phyloP scores from a whole-genome alignment of 1,139 yeast species.

The Lodderomyces margitis region DNA sequence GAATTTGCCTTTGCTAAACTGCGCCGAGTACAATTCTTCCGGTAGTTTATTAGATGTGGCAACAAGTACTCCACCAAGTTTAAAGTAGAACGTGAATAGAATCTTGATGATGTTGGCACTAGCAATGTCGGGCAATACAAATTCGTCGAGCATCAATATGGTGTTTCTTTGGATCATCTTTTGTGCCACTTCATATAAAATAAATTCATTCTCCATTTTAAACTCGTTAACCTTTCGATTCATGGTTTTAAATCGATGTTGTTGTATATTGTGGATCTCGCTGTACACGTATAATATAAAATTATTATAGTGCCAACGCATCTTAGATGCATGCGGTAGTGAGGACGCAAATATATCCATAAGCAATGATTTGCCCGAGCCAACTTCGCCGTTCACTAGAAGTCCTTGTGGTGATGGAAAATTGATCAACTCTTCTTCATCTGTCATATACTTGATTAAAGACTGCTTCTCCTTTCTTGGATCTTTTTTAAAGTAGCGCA shows the following conservation, averaged over 20 bases:
- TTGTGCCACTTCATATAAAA: slow-evolving; percentile 65
- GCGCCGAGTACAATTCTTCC: slow-evolving; percentile 65
- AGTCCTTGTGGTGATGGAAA: slow-evolving; percentile 64
- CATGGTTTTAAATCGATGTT: slow-evolving; percentile 29
- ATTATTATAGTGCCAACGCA: slow-evolving; percentile 70
- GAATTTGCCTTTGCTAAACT: slow-evolving; percentile 59
- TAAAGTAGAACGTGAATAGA: slow-evolving; percentile 65
- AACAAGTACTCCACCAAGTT: slow-evolving; percentile 69
- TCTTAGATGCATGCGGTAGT: slow-evolving; percentile 61
- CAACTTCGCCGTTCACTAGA: slow-evolving; percentile 69
- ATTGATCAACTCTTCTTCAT: slow-evolving; percentile 61
- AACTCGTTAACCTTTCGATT: slow-evolving; percentile 13
- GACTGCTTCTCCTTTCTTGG: slow-evolving; percentile 30
- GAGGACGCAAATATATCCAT: slow-evolving; percentile 70
- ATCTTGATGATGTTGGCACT: slow-evolving; percentile 67
- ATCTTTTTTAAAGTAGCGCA: slow-evolving; percentile 19
- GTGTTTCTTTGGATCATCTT: slow-evolving; percentile 60
- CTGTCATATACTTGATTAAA: slow-evolving; percentile 51
- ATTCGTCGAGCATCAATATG: slow-evolving; percentile 65
- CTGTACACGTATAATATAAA: slow-evolving; percentile 67
- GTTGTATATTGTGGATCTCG: slow-evolving; percentile 58
- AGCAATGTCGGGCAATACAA: slow-evolving; percentile 72
- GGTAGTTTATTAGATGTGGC: slow-evolving; percentile 74
- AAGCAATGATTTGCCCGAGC: slow-evolving; percentile 73
- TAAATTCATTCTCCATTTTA: slow-evolving; percentile 60